These are phyloP conservation scores for Alternaria solani DNA, from an alignment of 2,329 filamentous ascomycete species.

Conservation along the genomic window DNA sequence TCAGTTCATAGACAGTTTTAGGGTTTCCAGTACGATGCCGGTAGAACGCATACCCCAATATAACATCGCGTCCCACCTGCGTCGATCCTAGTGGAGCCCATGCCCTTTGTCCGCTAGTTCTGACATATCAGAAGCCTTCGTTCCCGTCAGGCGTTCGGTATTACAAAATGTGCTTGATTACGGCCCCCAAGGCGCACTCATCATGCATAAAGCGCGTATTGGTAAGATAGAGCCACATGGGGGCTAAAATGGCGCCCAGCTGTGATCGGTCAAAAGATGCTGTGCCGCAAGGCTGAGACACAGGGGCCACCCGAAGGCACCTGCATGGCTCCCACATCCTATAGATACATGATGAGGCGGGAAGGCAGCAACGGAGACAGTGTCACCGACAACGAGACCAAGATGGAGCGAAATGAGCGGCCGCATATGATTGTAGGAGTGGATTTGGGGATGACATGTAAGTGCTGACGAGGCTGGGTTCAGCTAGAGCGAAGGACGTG, in stretches of 20 bases:
- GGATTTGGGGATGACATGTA: slow-evolving; percentile 52
- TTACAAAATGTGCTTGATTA: not conserved
- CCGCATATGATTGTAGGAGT: slow-evolving; percentile 47
- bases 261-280: slow-evolving; percentile 9
- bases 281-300: slow-evolving; percentile 39
- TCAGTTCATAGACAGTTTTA: not conserved
- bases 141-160: not conserved
- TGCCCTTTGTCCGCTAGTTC: not conserved
- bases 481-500: not conserved
- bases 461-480: slow-evolving; percentile 22
- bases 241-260: slow-evolving; percentile 16
- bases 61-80: not conserved
- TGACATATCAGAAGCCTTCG: not conserved
- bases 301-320: slow-evolving; percentile 3
- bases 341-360: slow-evolving; percentile 8
- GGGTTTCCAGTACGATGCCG: not conserved
- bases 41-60: not conserved
- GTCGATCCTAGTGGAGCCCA: not conserved
- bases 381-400: slow-evolving; percentile 1
- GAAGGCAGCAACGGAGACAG: slow-evolving; percentile 5
- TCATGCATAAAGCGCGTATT: not conserved
- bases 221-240: not conserved
- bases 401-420: slow-evolving; percentile 29
- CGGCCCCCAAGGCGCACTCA: not conserved
- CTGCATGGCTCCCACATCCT: slow-evolving; percentile 11